Evolutionary conservation across 2,329 filamentous ascomycete species (phyloP), one percentile per base, ranked within the genome.

Genomic region (Botrytis fragariae): DNA sequence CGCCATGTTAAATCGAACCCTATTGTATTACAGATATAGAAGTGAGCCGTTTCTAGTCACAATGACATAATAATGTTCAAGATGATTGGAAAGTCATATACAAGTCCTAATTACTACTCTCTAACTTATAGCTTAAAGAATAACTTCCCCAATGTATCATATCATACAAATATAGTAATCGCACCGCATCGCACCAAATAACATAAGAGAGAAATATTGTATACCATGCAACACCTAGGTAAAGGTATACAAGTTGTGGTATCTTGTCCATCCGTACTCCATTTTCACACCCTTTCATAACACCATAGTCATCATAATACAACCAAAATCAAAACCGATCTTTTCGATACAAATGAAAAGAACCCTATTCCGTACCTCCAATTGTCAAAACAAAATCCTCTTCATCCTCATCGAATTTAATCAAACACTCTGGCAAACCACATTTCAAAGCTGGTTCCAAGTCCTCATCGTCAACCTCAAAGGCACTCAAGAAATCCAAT

Each of bases 371-470:
- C 8, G 37, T 18, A 42, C n/a, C 62, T 45, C 73, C 74, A 16
- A 89, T 78, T 74, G 86, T 85, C 75, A 91, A 81, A 79, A 90
- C 85, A 77, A 90, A 90, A 44, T 87, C 85, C 29, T 88, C 87
- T 42, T 81, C 80, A 6, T 87, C 83, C 6, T 85, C 85, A 22
- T 79, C 78, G 48, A 73, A 75, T 37, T 70, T 83, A 79, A 73
- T 79, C 78, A 78, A 67, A 80, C 75, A 78, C 32, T 81, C 76
- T 20, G 78, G 78, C 51, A 81, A 71, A 4, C 64, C 73, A 29
- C 79, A 79, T 60, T 77, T 74, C 29, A 81, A 72, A 8, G 76
- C 77, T 9, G 76, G 75, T 63, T 79, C 79, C 57, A 77, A 67
- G n/a, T 85, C 83, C 10, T 86, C 85, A 6, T 85, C 84, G 35